Conservation (phyloP, 176 grass and related monocot genomes). For the Chloris gayana region DNA sequence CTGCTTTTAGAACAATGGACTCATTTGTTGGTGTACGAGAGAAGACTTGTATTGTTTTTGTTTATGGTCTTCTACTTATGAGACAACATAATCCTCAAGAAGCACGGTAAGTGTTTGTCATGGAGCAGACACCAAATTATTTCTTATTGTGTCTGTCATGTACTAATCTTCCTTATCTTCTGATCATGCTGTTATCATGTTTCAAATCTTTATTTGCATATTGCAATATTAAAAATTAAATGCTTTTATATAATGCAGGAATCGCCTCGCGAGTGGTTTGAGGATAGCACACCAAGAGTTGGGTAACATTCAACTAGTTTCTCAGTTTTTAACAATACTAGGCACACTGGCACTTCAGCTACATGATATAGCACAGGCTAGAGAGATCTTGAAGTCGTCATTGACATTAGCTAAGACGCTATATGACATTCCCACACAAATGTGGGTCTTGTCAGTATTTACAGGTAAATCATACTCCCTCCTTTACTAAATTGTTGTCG, state of each 20-base stretch:
- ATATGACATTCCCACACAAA: conserved; percentile 97
- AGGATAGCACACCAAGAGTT: conserved; percentile 97
- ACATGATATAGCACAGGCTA: conserved; percentile 83
- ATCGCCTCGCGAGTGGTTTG: conserved; percentile 92
- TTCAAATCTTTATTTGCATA: conserved; percentile 19
- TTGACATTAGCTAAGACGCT: conserved; percentile 93
- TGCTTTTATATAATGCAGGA: conserved; percentile 54
- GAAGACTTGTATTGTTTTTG: conserved; percentile 95
- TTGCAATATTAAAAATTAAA: conserved; percentile 27
- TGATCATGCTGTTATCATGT: conserved; percentile 1
- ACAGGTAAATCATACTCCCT: conserved; percentile 69
- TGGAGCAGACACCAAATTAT: neutral
- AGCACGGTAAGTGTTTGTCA: conserved; percentile 80
- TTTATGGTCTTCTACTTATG: conserved; percentile 89
- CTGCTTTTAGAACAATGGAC: conserved; percentile 83
- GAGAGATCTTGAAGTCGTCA: conserved; percentile 95
- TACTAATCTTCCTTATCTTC: neutral
- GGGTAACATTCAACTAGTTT: conserved; percentile 98
- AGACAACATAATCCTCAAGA: conserved; percentile 94
- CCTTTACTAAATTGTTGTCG: no score
- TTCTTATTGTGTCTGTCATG: neutral
- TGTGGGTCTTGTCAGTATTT: conserved; percentile 95
- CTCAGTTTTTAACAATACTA: conserved; percentile 93
- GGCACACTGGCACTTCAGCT: conserved; percentile 94
- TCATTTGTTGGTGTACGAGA: conserved; percentile 89